A percentile compares a stretch with the other conserved stretches of the same genome.
Evolutionary conservation across 176 grass and related monocot genomes (phyloP).

Genomic region (Stipa capillata): DNA sequence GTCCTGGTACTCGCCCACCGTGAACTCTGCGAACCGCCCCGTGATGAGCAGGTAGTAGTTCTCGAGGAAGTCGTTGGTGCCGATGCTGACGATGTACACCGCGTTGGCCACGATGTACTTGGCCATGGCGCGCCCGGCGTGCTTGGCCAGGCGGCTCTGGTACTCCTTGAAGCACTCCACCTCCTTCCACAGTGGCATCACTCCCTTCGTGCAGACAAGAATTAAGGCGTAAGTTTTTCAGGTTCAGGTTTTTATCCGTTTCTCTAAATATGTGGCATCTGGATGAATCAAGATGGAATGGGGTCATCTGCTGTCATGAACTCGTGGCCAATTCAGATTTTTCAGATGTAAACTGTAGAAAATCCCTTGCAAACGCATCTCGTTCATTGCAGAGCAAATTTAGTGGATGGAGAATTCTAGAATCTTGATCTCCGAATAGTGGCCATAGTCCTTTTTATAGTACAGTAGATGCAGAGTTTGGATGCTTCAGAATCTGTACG

Average conservation of each 20-base stretch:
- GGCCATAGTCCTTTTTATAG: not conserved
- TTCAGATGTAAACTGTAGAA: no score
- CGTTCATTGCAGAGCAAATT: no score
- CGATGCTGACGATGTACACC: slow-evolving; percentile 65
- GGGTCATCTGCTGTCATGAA: no score
- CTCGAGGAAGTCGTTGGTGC: slow-evolving; percentile 68
- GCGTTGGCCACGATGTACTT: slow-evolving; percentile 43
- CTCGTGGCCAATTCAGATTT: no score
- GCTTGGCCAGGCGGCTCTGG: slow-evolving; percentile 53
- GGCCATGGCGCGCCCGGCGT: slow-evolving; percentile 4
- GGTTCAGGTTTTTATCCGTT: no score
- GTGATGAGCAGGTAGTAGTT: slow-evolving; percentile 75
- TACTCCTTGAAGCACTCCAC: slow-evolving; percentile 88
- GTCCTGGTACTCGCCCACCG: slow-evolving; percentile 47
- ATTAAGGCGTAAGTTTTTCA: no score
- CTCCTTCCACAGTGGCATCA: slow-evolving; percentile 79
- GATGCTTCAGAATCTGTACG: no score
- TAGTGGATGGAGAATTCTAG: not conserved
- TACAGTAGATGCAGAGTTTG: no score
- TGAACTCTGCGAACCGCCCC: slow-evolving; percentile 50
- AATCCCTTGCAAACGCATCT: no score
- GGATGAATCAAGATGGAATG: no score
- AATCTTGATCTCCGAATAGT: not conserved
- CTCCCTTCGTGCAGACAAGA: no score
- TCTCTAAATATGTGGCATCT: no score